Percentiles rank a stretch among this genome's conserved stretches.
These are phyloP conservation scores for Cladosporium sp. DNA, from an alignment of 2,329 filamentous ascomycete genomes.

Conservation along the genomic window DNA sequence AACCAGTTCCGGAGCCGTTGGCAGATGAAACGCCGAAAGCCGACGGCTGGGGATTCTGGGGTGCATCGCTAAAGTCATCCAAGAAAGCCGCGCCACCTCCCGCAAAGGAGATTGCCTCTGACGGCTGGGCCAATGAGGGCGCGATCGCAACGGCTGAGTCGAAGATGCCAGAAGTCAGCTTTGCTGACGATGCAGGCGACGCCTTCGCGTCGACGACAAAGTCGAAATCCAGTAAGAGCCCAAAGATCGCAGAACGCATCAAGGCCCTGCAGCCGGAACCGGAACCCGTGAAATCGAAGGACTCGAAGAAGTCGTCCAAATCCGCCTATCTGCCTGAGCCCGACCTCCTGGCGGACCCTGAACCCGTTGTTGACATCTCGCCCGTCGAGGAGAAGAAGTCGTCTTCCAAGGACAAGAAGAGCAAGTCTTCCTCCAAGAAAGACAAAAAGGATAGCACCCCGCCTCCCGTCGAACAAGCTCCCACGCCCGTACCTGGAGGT, in stretches of 20 bases:
- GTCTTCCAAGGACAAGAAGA: slow-evolving; percentile 16
- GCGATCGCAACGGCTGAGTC: slow-evolving; percentile 31
- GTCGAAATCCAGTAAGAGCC: slow-evolving; percentile 40
- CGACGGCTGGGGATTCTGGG: slow-evolving; percentile 42
- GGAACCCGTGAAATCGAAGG: slow-evolving; percentile 21
- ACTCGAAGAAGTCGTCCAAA: slow-evolving; percentile 13
- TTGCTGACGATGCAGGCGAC: slow-evolving; percentile 41
- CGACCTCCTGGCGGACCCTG: slow-evolving; percentile 6
- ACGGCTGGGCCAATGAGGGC: slow-evolving; percentile 40
- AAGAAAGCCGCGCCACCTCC: slow-evolving; percentile 35
- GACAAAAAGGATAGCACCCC: slow-evolving; percentile 15
- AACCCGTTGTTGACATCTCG: slow-evolving; percentile 5
- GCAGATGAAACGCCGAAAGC: slow-evolving; percentile 23
- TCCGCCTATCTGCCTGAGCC: slow-evolving; percentile 14
- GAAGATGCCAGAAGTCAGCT: slow-evolving; percentile 43
- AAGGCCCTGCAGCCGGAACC: slow-evolving; percentile 39
- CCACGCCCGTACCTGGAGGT: slow-evolving; percentile 42
- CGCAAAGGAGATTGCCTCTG: slow-evolving; percentile 41
- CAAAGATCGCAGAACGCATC: slow-evolving; percentile 50
- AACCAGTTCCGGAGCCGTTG: slow-evolving; percentile 13
- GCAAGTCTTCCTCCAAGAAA: slow-evolving; percentile 13
- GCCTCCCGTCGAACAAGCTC: slow-evolving; percentile 20
- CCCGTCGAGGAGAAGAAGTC: slow-evolving; percentile 17
- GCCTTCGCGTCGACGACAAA: slow-evolving; percentile 39
- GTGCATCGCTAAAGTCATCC: slow-evolving; percentile 40